These are phyloP conservation scores for Postia placenta DNA, from an alignment of 768 basidiomycete genomes.

Conservation along the genomic window DNA sequence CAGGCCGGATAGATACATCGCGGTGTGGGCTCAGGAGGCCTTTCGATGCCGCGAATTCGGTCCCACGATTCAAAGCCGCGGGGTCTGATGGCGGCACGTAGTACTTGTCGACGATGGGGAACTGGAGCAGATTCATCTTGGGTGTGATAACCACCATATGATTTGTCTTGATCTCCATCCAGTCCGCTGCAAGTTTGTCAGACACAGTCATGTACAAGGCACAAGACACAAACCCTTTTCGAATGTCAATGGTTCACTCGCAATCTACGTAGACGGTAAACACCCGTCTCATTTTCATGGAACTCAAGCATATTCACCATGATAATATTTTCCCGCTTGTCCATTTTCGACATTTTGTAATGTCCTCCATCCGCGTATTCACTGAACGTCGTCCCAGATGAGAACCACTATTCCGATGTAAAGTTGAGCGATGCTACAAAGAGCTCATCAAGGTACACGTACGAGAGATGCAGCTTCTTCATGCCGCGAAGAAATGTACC, in stretches of 20 bases:
- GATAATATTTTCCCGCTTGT: slow-evolving; percentile 95
- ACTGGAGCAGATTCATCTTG: slow-evolving; percentile 91
- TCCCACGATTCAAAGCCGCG: slow-evolving; percentile 57
- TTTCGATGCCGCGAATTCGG: slow-evolving; percentile 82
- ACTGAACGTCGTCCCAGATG: slow-evolving; percentile 90
- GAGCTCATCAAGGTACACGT: slow-evolving; percentile 16
- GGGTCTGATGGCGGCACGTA: slow-evolving; percentile 87
- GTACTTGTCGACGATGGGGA: slow-evolving; percentile 91
- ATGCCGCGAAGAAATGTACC: slow-evolving; percentile 88
- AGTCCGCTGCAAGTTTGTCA: slow-evolving; percentile 62
- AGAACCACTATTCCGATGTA: slow-evolving; percentile 93
- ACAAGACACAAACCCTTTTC: slow-evolving; percentile 64
- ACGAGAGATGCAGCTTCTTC: slow-evolving; percentile 92
- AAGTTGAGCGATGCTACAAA: too few species aligned
- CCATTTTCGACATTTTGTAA: slow-evolving; percentile 92
- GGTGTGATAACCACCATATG: slow-evolving; percentile 93
- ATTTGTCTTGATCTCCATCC: slow-evolving; percentile 99
- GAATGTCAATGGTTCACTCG: slow-evolving; percentile 93
- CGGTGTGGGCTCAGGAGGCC: slow-evolving; percentile 69
- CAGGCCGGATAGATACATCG: slow-evolving; percentile 12
- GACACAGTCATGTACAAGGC: not conserved
- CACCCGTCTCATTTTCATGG: not conserved
- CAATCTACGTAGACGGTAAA: slow-evolving; percentile 44
- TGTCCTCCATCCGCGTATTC: slow-evolving; percentile 86
- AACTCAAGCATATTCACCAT: slow-evolving; percentile 42